These are phyloP conservation scores for Xylaria palmicola DNA, from an alignment of 495 filamentous ascomycete genomes.

Conservation along the genomic window DNA sequence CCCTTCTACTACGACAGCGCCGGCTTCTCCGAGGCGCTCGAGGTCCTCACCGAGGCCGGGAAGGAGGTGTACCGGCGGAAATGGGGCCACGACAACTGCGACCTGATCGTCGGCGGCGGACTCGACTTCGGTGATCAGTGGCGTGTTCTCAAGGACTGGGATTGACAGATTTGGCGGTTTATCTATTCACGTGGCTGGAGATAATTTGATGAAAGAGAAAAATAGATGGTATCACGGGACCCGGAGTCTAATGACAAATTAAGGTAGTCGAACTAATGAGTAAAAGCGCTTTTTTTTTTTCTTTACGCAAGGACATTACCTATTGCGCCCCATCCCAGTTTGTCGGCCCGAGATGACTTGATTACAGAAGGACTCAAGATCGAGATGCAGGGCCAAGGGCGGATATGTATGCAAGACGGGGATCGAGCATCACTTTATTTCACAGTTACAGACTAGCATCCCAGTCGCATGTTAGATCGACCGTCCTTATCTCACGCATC, in stretches of 20 bases:
- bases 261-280: no score
- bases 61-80: slow-evolving; percentile 52
- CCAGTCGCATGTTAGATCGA: neutral
- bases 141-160: slow-evolving; percentile 47
- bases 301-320: no score
- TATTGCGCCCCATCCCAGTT: no score
- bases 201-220: no score
- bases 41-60: slow-evolving; percentile 54
- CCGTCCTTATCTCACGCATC: neutral
- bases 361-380: neutral
- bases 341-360: neutral
- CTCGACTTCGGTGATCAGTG: slow-evolving; percentile 51
- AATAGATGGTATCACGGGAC: neutral
- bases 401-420: neutral
- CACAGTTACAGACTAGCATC: neutral
- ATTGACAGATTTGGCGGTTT: neutral
- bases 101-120: slow-evolving; percentile 40
- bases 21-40: slow-evolving; percentile 54
- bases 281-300: no score
- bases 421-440: neutral
- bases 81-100: slow-evolving; percentile 57
- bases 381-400: neutral
- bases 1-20: slow-evolving; percentile 56
- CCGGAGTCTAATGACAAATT: neutral
- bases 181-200: no score